A percentile compares a stretch with the other conserved stretches of the same genome.
Conservation (phyloP, 148 eudicot species). For the Arbutus unedo region DNA sequence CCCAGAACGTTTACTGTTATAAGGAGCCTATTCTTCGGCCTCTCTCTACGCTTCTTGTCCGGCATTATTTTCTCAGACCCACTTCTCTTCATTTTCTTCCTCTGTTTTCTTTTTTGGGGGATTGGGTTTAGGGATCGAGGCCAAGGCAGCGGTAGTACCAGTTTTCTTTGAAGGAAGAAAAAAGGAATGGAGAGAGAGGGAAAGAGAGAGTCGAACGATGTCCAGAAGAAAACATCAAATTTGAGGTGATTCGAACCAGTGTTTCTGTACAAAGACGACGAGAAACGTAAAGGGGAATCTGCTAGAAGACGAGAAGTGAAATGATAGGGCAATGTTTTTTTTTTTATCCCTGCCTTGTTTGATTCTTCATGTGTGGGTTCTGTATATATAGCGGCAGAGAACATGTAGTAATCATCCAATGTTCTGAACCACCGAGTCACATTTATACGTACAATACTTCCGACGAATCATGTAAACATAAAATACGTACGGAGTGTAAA, state of each 20-base stretch:
- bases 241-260: not conserved
- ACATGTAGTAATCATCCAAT: no score
- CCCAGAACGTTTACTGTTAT: conserved; percentile 61
- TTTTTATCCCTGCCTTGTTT: not conserved
- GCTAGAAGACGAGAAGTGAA: no score
- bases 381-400: no score
- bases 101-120: not conserved
- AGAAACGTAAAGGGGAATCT: not conserved
- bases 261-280: not conserved
- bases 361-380: not conserved
- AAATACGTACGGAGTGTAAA: no score
- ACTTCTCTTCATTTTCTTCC: conserved; percentile 5
- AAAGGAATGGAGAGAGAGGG: not conserved
- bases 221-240: conserved; percentile 19
- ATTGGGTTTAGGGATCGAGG: conserved; percentile 26
- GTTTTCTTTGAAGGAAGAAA: conserved; percentile 48
- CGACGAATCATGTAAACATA: no score
- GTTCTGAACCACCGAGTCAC: no score
- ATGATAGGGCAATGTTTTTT: not conserved
- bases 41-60: conserved; percentile 14
- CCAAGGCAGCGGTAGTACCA: conserved; percentile 62
- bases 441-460: no score
- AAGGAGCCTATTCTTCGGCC: conserved; percentile 44
- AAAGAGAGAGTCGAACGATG: not conserved
- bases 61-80: conserved; percentile 29